Percentiles rank a stretch among this genome's conserved stretches.
These are phyloP conservation scores for Calvatia gigantea DNA, from an alignment of 768 basidiomycete genomes.

Conservation along the genomic window DNA sequence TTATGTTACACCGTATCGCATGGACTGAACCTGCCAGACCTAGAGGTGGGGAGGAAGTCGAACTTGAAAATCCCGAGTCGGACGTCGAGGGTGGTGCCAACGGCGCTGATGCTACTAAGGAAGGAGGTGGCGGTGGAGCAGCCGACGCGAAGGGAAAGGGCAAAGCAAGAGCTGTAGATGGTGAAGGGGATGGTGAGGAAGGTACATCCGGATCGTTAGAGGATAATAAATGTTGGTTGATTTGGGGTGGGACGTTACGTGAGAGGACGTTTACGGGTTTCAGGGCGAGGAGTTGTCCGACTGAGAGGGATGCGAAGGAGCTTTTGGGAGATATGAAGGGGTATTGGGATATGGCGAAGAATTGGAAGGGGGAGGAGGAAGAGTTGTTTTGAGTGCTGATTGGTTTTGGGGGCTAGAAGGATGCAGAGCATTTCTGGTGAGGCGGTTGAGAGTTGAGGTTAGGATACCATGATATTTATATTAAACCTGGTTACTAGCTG, in stretches of 20 bases:
- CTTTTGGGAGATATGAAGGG: constrained; percentile 78
- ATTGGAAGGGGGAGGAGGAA: constrained; percentile 81
- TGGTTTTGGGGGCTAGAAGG: too few relatives aligned
- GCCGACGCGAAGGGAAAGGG: constrained; percentile 20
- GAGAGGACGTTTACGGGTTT: constrained; percentile 81
- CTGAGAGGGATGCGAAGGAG: constrained; percentile 84
- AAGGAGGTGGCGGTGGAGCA: background rate
- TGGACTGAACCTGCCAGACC: constrained; percentile 93
- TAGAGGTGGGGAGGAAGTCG: constrained; percentile 69
- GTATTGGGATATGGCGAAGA: constrained; percentile 95
- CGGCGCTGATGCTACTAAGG: constrained; percentile 12
- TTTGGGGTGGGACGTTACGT: constrained; percentile 90
- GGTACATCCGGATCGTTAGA: constrained; percentile 54
- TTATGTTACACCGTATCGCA: constrained; percentile 83
- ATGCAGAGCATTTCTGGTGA: too few relatives aligned
- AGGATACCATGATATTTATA: too few relatives aligned
- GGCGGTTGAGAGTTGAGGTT: too few relatives aligned
- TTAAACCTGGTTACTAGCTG: too few relatives aligned
- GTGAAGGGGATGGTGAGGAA: constrained; percentile 25
- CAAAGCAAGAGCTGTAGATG: constrained; percentile 28
- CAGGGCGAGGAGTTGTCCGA: constrained; percentile 77
- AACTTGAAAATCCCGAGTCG: constrained; percentile 50
- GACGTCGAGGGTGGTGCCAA: constrained; percentile 32
- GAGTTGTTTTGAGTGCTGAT: constrained; percentile 51
- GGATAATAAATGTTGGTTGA: constrained; percentile 83